These are phyloP conservation scores for Boletellus emodensis DNA, from an alignment of 768 basidiomycete species.

Conservation along the genomic window DNA sequence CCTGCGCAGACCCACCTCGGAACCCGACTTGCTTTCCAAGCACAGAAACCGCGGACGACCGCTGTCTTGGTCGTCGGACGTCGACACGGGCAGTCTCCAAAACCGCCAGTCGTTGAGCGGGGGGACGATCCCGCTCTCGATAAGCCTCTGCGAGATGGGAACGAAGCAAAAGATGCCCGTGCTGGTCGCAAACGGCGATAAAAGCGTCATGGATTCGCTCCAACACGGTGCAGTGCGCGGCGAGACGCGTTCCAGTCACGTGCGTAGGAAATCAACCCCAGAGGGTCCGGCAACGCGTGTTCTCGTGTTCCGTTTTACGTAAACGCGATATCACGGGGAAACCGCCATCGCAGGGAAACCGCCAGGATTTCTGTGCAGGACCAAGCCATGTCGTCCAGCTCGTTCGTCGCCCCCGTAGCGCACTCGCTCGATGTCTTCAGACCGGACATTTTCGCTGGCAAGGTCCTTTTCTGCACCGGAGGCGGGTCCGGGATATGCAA, in stretches of 20 bases:
- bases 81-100: background rate
- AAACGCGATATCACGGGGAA: too few relatives aligned
- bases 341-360: too few relatives aligned
- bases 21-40: background rate
- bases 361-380: too few relatives aligned
- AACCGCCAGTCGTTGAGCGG: slow-evolving; percentile 5
- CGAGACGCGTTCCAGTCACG: slow-evolving; percentile 18
- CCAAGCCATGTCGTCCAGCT: slow-evolving; percentile 35
- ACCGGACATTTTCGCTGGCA: slow-evolving; percentile 79
- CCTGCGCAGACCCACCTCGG: slow-evolving; percentile 2
- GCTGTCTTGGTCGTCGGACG: background rate
- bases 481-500: slow-evolving; percentile 93
- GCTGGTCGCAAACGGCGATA: slow-evolving; percentile 23
- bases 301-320: too few relatives aligned
- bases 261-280: slow-evolving; percentile 18
- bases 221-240: background rate
- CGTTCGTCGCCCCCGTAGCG: slow-evolving; percentile 43
- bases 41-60: background rate
- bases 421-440: slow-evolving; percentile 68
- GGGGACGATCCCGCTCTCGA: slow-evolving; percentile 20
- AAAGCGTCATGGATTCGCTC: slow-evolving; percentile 5
- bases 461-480: slow-evolving; percentile 88
- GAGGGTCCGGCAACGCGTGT: too few relatives aligned
- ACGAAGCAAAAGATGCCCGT: slow-evolving; percentile 26
- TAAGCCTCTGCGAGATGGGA: slow-evolving; percentile 24